Conservation (phyloP, 306 rosid genomes). For the Senna tora region DNA sequence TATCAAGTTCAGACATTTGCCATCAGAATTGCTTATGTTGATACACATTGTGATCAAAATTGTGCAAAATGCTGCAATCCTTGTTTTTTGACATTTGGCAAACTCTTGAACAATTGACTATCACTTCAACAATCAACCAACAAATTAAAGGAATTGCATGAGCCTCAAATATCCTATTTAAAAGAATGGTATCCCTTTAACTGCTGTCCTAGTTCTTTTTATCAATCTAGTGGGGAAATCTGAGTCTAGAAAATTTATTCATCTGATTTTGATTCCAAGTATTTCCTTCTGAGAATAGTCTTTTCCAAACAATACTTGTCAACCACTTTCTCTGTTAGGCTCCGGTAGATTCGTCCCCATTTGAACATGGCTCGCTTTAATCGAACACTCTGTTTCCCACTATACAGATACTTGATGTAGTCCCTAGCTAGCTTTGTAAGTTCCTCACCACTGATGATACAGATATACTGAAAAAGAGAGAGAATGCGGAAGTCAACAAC, state of each 20-base stretch:
- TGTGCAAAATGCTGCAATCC: not conserved
- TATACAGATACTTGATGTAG: slow-evolving; percentile 58
- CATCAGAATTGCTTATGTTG: not conserved
- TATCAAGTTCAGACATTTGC: no score
- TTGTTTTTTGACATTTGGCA: not conserved
- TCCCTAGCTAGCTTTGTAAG: slow-evolving; percentile 56
- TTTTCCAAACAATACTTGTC: slow-evolving; percentile 54
- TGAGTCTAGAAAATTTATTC: not conserved
- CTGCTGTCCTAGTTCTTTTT: no score
- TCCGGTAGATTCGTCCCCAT: slow-evolving; percentile 47
- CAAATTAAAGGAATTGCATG: not conserved
- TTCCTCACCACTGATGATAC: slow-evolving; percentile 67
- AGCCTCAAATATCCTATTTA: not conserved
- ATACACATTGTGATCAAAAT: not conserved
- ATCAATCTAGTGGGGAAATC: not conserved
- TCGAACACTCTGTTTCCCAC: slow-evolving; percentile 59
- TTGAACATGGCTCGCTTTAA: slow-evolving; percentile 48
- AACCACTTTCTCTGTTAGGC: slow-evolving; percentile 13
- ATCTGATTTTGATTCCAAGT: slow-evolving; percentile 27
- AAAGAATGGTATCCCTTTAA: not conserved
- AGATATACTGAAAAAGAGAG: slow-evolving; percentile 63
- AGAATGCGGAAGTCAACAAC: slow-evolving; percentile 31
- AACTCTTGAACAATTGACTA: not conserved
- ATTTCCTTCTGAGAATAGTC: slow-evolving; percentile 42
- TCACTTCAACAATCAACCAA: not conserved